phyloP scores from a whole-genome alignment of 805 yeast genomes.

The Metahyphopichia silvanorum region DNA sequence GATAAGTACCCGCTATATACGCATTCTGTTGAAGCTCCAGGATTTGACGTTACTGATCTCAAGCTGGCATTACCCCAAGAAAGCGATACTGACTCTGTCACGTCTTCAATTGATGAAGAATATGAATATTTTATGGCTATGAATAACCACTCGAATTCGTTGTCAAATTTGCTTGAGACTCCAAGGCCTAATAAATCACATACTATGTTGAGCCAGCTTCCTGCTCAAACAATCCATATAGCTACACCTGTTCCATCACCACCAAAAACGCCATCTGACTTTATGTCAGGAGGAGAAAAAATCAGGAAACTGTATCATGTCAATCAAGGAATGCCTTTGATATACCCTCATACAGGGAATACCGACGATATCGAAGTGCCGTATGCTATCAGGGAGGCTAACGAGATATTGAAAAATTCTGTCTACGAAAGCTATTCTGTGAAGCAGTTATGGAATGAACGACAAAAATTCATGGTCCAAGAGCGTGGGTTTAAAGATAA shows the following conservation, averaged over 20 bases:
- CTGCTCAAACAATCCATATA: conserved; percentile 59
- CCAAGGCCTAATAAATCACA: conserved; percentile 52
- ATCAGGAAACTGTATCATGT: conserved; percentile 59
- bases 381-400: conserved; percentile 74
- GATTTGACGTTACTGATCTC: conserved; percentile 15
- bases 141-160: conserved; percentile 45
- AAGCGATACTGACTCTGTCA: conserved; percentile 4
- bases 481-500: conserved; percentile 54
- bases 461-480: conserved; percentile 66
- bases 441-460: conserved; percentile 67
- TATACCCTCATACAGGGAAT: conserved; percentile 54
- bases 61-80: conserved; percentile 28
- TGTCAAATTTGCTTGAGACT: conserved; percentile 57
- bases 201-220: conserved; percentile 41
- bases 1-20: conserved; percentile 74
- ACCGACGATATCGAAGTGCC: conserved; percentile 50
- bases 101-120: conserved; percentile 21
- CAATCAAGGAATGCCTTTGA: conserved; percentile 62
- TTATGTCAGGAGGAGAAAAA: conserved; percentile 46
- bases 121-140: conserved; percentile 36
- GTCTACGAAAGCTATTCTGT: conserved; percentile 65
- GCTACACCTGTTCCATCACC: conserved; percentile 93
- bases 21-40: conserved; percentile 44
- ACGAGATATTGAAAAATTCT: conserved; percentile 58
- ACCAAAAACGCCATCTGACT: conserved; percentile 44